A percentile compares a stretch with the other conserved stretches of the same genome.
These are phyloP conservation scores for Westerdykella aurantiaca DNA, from an alignment of 2,329 filamentous ascomycete species.

Conservation along the genomic window DNA sequence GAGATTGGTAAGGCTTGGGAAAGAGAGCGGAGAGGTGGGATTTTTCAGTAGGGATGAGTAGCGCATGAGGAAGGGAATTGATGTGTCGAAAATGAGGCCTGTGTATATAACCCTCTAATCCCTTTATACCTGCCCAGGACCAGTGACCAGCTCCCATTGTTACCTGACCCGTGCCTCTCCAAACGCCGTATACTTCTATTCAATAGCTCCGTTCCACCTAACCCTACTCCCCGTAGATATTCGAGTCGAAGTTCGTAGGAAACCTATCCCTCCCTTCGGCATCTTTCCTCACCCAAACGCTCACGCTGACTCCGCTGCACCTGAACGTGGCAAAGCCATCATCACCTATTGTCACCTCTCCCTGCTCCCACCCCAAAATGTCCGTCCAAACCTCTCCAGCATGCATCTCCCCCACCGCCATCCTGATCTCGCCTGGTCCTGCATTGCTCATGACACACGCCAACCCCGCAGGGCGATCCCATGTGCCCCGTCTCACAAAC, in stretches of 20 bases:
- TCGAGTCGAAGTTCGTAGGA: conserved; percentile 31
- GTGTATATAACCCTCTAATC: too few species aligned
- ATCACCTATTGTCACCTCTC: conserved; percentile 53
- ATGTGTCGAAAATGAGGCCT: not conserved
- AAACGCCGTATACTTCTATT: too few species aligned
- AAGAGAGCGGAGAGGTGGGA: conserved; percentile 55
- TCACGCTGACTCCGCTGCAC: conserved; percentile 45
- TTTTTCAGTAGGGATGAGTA: conserved; percentile 41
- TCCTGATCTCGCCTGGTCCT: conserved; percentile 46
- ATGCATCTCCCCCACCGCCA: conserved; percentile 57
- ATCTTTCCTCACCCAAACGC: conserved; percentile 56
- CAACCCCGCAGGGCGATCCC: conserved; percentile 44
- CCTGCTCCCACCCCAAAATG: conserved; percentile 51
- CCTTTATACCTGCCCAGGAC: not conserved
- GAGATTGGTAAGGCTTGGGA: conserved; percentile 57
- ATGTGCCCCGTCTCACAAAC: conserved; percentile 51
- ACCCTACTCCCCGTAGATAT: conserved; percentile 20
- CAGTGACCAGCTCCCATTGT: not conserved
- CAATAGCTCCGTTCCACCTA: too few species aligned
- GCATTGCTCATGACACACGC: conserved; percentile 49
- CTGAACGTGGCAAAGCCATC: conserved; percentile 56
- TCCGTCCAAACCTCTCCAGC: conserved; percentile 60
- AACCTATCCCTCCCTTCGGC: conserved; percentile 44
- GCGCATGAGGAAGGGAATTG: not conserved
- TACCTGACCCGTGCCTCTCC: too few species aligned